Percentiles rank a stretch among this genome's conserved stretches.
phyloP scores from a whole-genome alignment of 352 stramenopile genomes.

The Globisporangium rhizosaccharum region DNA sequence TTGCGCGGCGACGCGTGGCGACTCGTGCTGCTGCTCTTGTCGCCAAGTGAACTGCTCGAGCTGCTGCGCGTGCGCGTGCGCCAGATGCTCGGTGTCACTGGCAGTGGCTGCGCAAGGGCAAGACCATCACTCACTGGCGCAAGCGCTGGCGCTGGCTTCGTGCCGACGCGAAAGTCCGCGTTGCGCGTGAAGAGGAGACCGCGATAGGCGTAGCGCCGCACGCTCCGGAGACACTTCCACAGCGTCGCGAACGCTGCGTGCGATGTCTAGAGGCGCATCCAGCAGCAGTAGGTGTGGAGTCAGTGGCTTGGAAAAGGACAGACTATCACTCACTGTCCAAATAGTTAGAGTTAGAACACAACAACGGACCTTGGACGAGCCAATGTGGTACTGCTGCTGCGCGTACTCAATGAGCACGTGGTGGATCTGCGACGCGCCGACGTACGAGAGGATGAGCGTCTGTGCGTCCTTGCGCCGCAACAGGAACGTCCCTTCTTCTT shows the following conservation, averaged over 20 bases:
- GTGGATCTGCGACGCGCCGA: slow-evolving; percentile 57
- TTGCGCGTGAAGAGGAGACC: slow-evolving; percentile 74
- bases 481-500: slow-evolving; percentile 72
- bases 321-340: neutral
- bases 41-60: slow-evolving; percentile 35
- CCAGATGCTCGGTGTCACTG: slow-evolving; percentile 36
- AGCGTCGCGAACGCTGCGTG: slow-evolving; percentile 59
- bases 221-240: slow-evolving; percentile 71
- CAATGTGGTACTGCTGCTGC: slow-evolving; percentile 68
- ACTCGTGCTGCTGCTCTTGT: slow-evolving; percentile 23
- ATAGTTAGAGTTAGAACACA: neutral
- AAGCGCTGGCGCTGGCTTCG: slow-evolving; percentile 53
- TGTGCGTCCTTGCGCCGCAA: slow-evolving; percentile 76
- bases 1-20: slow-evolving; percentile 28
- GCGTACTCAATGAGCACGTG: slow-evolving; percentile 79
- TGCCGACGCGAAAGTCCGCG: slow-evolving; percentile 59
- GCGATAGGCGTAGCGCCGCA: slow-evolving; percentile 69
- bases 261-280: slow-evolving; percentile 25
- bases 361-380: slow-evolving; percentile 57
- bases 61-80: slow-evolving; percentile 37
- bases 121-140: slow-evolving; percentile 23
- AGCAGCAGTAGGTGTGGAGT: neutral
- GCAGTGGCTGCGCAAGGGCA: slow-evolving; percentile 16
- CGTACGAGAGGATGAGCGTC: slow-evolving; percentile 80
- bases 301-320: neutral